Base-by-base conservation (phyloP, 2,329 filamentous ascomycete species). In the Xylaria multiplex region DNA sequence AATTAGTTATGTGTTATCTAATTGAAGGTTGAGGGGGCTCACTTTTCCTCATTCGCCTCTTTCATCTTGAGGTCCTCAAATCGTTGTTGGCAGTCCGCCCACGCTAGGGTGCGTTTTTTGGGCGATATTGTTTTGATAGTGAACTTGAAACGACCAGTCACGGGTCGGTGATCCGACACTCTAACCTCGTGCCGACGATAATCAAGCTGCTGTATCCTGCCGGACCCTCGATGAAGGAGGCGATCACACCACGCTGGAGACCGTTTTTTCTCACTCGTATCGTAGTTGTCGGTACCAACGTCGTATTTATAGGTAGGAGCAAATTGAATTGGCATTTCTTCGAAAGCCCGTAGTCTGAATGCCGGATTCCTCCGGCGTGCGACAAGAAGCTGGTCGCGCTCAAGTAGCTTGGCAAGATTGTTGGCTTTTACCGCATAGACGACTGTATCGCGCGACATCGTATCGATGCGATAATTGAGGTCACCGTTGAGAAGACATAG, bases 241-340 rank as follows among this genome's bases (percentile, higher is more conserved):
- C 96, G 88, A 81, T 99, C 96, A 77, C 96, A 99, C 96, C 96
- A 99, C 1, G 96, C 96, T 0, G 96, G 96, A 24, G 93, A 91
- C 56, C 96, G 88, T 78, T 93, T 93, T 84, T 99, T 99, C 79
- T 99, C 96, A 73, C 92, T 95, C 0, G 92, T 91, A 77, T 99
- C 96, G 78, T 98, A 99, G 6, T 88, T 91, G 76, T 98, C 95
- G 0, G 93, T 96, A 16, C 94, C 94, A 0, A 98, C 93, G 73
- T 99, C 96, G 78, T 99, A 99, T 78, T 99, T 99, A 84, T 99
- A 99, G 0, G 96, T 99, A 0, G 96, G 96, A 7, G 93, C 90
- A 77, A 99, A 99, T 0, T 89, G 91, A 74, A 99, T 97, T 0
- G 91, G 92, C 62, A 91, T 85, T 79, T 99, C 96, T n/a, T 91